These are phyloP conservation scores for Cyclotella atomus DNA, from an alignment of 108 stramenopile genomes.

Conservation along the genomic window DNA sequence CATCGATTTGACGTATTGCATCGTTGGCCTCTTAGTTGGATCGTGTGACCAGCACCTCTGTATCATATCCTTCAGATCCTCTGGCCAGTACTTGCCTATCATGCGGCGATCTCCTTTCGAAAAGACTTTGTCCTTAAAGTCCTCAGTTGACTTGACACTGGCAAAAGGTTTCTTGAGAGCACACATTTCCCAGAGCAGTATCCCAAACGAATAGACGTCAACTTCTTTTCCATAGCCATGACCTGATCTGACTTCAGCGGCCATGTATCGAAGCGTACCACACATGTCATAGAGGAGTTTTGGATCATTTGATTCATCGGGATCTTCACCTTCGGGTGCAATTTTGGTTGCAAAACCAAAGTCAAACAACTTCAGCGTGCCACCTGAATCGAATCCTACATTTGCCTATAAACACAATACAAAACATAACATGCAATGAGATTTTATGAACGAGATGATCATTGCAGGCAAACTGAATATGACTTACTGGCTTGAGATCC, in stretches of 20 bases:
- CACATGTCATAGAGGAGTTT: constrained; percentile 34
- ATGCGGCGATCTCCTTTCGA: constrained; percentile 43
- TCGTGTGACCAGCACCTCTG: constrained; percentile 52
- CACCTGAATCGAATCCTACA: constrained; percentile 47
- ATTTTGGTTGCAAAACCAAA: constrained; percentile 58
- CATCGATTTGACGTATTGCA: constrained; percentile 35
- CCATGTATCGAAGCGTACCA: constrained; percentile 61
- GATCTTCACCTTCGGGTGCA: constrained; percentile 19
- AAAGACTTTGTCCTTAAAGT: constrained; percentile 50
- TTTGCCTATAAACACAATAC: no score
- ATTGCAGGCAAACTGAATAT: no score
- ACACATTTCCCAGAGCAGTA: constrained; percentile 61
- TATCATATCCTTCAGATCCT: constrained; percentile 37
- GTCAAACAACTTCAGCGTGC: constrained; percentile 49
- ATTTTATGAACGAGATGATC: no score
- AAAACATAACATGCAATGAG: no score
- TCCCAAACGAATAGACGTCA: constrained; percentile 67
- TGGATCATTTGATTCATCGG: neutral
- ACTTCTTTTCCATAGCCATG: constrained; percentile 39
- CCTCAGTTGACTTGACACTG: constrained; percentile 31
- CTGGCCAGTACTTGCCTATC: constrained; percentile 34
- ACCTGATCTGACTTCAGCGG: constrained; percentile 36
- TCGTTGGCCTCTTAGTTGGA: constrained; percentile 44
- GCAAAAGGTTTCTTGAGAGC: constrained; percentile 56
- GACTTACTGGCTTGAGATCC: constrained; percentile 62